Conservation (phyloP, 1,139 yeast species). For the Meyerozyma guilliermondii region DNA sequence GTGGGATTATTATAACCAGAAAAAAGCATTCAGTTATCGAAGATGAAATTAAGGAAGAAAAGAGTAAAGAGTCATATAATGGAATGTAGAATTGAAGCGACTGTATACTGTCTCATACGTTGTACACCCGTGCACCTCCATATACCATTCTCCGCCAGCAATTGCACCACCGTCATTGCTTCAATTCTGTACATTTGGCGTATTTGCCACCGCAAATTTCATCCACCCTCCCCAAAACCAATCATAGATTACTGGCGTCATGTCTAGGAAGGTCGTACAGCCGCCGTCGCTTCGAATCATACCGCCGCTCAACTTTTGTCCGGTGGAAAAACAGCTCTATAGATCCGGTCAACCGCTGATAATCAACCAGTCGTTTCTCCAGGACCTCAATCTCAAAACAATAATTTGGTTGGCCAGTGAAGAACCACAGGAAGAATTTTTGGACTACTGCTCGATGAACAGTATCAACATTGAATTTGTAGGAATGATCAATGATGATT, state of each 20-base stretch:
- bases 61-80: too few species aligned
- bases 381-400: conserved; percentile 68
- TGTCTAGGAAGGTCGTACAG: conserved; percentile 12
- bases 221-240: too few species aligned
- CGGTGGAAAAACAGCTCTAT: conserved; percentile 82
- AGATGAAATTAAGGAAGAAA: too few species aligned
- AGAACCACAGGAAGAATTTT: conserved; percentile 85
- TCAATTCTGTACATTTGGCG: too few species aligned
- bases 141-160: too few species aligned
- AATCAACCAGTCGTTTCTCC: conserved; percentile 79
- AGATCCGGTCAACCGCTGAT: conserved; percentile 97
- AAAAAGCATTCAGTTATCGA: too few species aligned
- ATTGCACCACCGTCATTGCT: too few species aligned
- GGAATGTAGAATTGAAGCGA: too few species aligned
- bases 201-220: background rate
- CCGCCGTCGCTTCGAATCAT: conserved; percentile 68
- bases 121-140: too few species aligned
- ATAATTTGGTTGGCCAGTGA: conserved; percentile 94
- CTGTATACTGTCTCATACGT: too few species aligned
- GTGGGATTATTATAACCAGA: too few species aligned
- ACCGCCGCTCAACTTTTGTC: conserved; percentile 93
- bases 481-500: conserved; percentile 58
- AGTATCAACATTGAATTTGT: conserved; percentile 61
- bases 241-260: too few species aligned
- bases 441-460: conserved; percentile 73